phyloP scores from a whole-genome alignment of 2,329 filamentous ascomycete genomes.

The Epichloe bromicola region DNA sequence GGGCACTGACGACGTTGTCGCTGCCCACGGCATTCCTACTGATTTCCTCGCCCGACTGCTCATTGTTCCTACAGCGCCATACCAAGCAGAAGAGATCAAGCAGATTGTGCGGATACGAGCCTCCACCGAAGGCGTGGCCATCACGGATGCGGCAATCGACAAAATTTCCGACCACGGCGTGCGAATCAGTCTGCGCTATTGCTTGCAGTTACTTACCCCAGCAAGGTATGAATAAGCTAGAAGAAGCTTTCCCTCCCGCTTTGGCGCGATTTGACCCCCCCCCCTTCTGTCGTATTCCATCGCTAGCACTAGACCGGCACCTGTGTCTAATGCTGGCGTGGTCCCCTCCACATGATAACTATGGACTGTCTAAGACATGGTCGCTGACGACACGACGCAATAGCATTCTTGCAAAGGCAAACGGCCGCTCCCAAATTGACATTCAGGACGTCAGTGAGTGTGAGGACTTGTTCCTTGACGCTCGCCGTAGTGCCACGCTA shows the following conservation, averaged over 20 bases:
- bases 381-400: slow-evolving; percentile 20
- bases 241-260: background rate
- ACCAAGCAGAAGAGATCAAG: slow-evolving; percentile 80
- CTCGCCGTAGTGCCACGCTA: slow-evolving; percentile 61
- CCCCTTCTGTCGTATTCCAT: background rate
- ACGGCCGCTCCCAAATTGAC: slow-evolving; percentile 64
- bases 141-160: slow-evolving; percentile 72
- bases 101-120: slow-evolving; percentile 78
- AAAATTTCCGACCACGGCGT: slow-evolving; percentile 80
- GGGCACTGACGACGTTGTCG: slow-evolving; percentile 68
- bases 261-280: background rate
- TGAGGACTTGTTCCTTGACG: slow-evolving; percentile 74
- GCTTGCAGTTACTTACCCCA: slow-evolving; percentile 79
- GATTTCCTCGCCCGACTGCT: slow-evolving; percentile 89
- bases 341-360: background rate
- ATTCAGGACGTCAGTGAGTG: slow-evolving; percentile 67
- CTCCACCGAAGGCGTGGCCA: slow-evolving; percentile 64
- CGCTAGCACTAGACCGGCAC: background rate
- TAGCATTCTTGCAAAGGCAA: slow-evolving; percentile 78
- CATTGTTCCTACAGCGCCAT: slow-evolving; percentile 89
- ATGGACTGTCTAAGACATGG: slow-evolving; percentile 16
- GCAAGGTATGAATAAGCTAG: slow-evolving; percentile 43
- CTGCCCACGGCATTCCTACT: slow-evolving; percentile 85
- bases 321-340: slow-evolving; percentile 1
- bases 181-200: slow-evolving; percentile 82